Evolutionary conservation across 306 rosid genomes (phyloP).

Genomic region (Vicia villosa): DNA sequence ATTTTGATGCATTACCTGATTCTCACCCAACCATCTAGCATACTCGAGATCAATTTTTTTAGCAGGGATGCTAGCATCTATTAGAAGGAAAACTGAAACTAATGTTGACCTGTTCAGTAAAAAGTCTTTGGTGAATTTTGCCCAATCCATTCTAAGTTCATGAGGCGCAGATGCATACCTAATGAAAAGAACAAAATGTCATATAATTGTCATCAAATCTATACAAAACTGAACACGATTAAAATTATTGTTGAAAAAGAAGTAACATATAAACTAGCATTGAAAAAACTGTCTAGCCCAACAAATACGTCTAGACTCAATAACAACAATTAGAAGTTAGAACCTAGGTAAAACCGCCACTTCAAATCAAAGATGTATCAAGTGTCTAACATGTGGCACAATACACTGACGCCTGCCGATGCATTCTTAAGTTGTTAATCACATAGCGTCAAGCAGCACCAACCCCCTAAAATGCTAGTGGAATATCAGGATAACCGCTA

Average conservation of each 20-base stretch:
- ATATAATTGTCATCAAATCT: conserved; percentile 9
- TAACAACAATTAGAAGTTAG: no score
- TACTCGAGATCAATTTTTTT: conserved; percentile 85
- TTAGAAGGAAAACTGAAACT: conserved; percentile 95
- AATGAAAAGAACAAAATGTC: conserved; percentile 23
- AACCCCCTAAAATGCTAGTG: no score
- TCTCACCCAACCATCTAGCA: conserved; percentile 96
- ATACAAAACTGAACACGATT: conserved; percentile 17
- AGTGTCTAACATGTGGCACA: no score
- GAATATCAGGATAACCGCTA: no score
- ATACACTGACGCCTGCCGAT: no score
- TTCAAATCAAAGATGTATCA: no score
- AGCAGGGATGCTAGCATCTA: conserved; percentile 98
- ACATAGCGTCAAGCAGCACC: no score
- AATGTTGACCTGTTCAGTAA: conserved; percentile 76
- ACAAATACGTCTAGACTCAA: no score
- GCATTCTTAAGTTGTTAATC: no score
- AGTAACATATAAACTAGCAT: background rate
- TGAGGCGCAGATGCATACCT: conserved; percentile 98
- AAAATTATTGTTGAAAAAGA: conserved; percentile 1
- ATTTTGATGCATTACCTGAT: conserved; percentile 60
- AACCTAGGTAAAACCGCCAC: no score
- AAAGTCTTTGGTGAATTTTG: conserved; percentile 85
- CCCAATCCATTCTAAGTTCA: conserved; percentile 88
- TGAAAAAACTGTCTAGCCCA: background rate